A percentile compares a stretch with the other conserved stretches of the same genome.
phyloP scores from a whole-genome alignment of 2,329 filamentous ascomycete genomes.

The Thelonectria discophora region DNA sequence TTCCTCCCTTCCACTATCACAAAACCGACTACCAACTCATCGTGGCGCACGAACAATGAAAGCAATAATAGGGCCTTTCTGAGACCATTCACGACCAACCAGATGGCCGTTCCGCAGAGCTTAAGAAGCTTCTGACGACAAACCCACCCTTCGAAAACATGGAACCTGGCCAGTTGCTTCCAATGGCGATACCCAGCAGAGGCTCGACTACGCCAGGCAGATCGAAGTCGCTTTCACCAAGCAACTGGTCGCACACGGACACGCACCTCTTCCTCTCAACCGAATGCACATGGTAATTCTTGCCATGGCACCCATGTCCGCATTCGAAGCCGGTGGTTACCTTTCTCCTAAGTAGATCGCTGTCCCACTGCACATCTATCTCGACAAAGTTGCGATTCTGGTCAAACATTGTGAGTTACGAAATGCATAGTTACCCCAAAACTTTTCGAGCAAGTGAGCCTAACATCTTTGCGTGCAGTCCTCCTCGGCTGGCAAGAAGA shows the following conservation, averaged over 20 bases:
- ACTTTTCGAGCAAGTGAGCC: not conserved
- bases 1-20: too few species aligned
- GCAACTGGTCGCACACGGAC: not conserved
- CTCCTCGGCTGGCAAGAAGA: not conserved
- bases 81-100: not conserved
- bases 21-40: too few species aligned
- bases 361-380: not conserved
- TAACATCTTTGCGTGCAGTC: not conserved
- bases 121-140: not conserved
- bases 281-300: not conserved
- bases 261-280: not conserved
- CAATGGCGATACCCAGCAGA: not conserved
- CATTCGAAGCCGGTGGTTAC: not conserved
- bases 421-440: not conserved
- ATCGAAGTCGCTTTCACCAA: not conserved
- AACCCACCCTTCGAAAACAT: not conserved
- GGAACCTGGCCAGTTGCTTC: not conserved
- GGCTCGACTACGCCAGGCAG: not conserved
- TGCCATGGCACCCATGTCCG: not conserved
- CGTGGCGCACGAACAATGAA: not conserved
- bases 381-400: not conserved
- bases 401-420: not conserved
- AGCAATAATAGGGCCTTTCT: not conserved
- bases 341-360: not conserved
- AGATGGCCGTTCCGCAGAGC: not conserved